Evolutionary conservation across 179 eudicot species (phyloP), one percentile per base, ranked within the genome.

Genomic region (Drosera spatulata): DNA sequence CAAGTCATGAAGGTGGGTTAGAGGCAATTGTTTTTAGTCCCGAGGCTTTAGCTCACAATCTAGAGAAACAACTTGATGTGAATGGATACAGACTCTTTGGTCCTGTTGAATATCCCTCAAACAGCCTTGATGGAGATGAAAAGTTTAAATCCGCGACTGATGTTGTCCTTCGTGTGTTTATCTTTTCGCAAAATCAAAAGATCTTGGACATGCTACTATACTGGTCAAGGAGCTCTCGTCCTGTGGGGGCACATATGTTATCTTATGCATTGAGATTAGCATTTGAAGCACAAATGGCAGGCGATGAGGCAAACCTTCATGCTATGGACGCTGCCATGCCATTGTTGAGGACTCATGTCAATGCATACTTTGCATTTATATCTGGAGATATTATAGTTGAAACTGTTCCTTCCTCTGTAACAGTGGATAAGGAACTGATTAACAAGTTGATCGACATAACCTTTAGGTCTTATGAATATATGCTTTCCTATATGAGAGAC

Each of bases 261-360:
- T 77, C 75, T 41, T 77, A 77, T 61, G 75, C 70, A 57, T 40
- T 61, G 56, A 66, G 78, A 68, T 75, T 77, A 64, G 73, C 75
- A 9, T 66, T 61, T 58, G 81, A 73, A 59, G 78, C 71, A 38
- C 63, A 65, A 6, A 62, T 51, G 47, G 69, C 59, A 51, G 67
- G 75, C 47, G 49, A 56, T 50, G 59, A 47, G 14, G 69, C 51
- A 51, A 53, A 45, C 44, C 51, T 40, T 50, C 57, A 41, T 6
- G 53, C 39, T 45, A 61, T 66, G 41, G 57, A 66, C 43, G 61
- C 62, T 10, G 15, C 56, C 50, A 63, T 43, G 61, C 75, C 78
- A 52, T 54, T 77, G 52, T 61, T 77, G 41, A 73, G 68, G 66
- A 50, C 39, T 60, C 82, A 74, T 60, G 51, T 74, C 56, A 71